These are phyloP conservation scores for Hebeloma cylindrosporum DNA, from an alignment of 768 basidiomycete genomes.

Conservation along the genomic window DNA sequence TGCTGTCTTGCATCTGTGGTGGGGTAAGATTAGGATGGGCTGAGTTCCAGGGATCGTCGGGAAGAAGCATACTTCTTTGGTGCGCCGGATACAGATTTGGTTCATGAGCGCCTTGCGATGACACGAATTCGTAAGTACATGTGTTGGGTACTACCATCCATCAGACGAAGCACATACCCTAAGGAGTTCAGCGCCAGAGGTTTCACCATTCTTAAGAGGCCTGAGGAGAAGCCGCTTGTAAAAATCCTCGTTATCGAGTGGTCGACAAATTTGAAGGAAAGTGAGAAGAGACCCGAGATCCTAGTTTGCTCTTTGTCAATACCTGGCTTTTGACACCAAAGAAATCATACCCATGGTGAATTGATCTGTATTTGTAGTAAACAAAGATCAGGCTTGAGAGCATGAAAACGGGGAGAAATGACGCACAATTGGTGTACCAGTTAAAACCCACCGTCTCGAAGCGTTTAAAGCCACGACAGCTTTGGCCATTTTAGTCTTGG, in stretches of 20 bases:
- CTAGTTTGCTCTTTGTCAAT: slow-evolving; percentile 32
- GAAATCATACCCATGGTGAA: slow-evolving; percentile 56
- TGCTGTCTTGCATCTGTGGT: slow-evolving; percentile 83
- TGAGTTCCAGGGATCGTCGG: neutral
- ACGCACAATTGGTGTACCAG: slow-evolving; percentile 88
- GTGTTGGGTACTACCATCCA: slow-evolving; percentile 13
- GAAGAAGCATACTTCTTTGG: slow-evolving; percentile 62
- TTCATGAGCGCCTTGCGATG: slow-evolving; percentile 66
- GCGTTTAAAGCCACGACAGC: slow-evolving; percentile 63
- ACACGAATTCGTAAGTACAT: slow-evolving; percentile 4
- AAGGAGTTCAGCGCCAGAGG: slow-evolving; percentile 67
- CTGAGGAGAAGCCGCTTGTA: slow-evolving; percentile 79
- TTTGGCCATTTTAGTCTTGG: slow-evolving; percentile 80
- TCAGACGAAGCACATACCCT: slow-evolving; percentile 46
- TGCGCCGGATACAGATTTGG: slow-evolving; percentile 76
- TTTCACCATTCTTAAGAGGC: slow-evolving; percentile 69
- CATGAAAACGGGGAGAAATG: neutral
- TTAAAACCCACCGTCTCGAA: slow-evolving; percentile 77
- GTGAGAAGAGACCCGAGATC: slow-evolving; percentile 86
- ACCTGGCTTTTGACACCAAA: neutral
- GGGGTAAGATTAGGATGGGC: slow-evolving; percentile 1
- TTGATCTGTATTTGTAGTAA: slow-evolving; percentile 56
- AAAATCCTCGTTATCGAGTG: slow-evolving; percentile 80
- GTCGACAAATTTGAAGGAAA: slow-evolving; percentile 83
- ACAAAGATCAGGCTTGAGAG: slow-evolving; percentile 4